phyloP scores from a whole-genome alignment of 768 basidiomycete genomes.

The Trametes elegans region DNA sequence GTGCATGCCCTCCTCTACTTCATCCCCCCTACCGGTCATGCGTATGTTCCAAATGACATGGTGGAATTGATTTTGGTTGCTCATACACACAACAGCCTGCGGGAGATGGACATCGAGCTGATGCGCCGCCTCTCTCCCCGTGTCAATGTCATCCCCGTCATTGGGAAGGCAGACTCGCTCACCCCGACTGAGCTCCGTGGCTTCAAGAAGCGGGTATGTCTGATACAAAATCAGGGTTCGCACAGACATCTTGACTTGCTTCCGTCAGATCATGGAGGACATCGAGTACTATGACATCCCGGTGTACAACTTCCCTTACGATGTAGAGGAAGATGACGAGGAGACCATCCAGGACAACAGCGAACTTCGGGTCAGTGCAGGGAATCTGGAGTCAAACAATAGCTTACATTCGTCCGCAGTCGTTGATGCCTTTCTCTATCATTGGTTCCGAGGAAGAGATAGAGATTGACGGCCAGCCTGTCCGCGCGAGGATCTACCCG shows the following conservation, averaged over 20 bases:
- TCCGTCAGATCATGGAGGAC: constrained; percentile 94
- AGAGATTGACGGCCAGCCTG: constrained; percentile 85
- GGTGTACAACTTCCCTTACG: constrained; percentile 99
- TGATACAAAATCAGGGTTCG: not conserved
- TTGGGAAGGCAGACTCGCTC: constrained; percentile 94
- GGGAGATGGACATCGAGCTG: constrained; percentile 98
- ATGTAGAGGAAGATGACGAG: constrained; percentile 98
- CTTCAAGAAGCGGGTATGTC: constrained; percentile 90
- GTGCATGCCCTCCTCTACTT: constrained; percentile 97
- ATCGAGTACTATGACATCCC: constrained; percentile 98
- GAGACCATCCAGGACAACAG: constrained; percentile 98
- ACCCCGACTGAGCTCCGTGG: constrained; percentile 90
- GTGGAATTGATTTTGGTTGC: not conserved
- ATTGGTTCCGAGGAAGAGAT: constrained; percentile 98
- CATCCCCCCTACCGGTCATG: constrained; percentile 96
- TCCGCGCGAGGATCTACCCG: constrained; percentile 93
- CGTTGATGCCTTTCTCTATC: constrained; percentile 93
- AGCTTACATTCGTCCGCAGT: constrained; percentile 38
- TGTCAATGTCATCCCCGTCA: constrained; percentile 98
- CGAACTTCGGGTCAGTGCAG: constrained; percentile 75
- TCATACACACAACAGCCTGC: constrained; percentile 50
- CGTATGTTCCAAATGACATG: constrained; percentile 53
- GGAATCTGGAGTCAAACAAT: not conserved
- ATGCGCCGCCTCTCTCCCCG: constrained; percentile 98
- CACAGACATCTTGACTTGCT: constrained; percentile 5